A percentile compares a stretch with the other conserved stretches of the same genome.
phyloP scores from a whole-genome alignment of 768 basidiomycete species.

The Mrakia gelida region DNA sequence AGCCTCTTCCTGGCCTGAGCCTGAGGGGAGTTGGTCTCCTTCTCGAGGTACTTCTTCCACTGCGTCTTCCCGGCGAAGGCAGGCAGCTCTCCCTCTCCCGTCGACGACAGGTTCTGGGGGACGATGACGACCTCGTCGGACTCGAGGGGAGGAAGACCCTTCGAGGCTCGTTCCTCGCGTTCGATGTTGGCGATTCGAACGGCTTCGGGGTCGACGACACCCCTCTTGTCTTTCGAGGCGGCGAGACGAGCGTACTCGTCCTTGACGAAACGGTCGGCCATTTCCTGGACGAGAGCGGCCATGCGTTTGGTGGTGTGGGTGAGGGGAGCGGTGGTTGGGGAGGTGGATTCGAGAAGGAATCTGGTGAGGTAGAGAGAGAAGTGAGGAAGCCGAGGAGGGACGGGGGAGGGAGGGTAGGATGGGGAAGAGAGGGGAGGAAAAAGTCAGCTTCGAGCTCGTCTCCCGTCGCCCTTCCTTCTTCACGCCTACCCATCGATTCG shows the following conservation, averaged over 20 bases:
- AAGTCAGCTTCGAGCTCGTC: neutral
- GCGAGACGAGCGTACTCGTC: neutral
- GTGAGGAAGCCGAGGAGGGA: neutral
- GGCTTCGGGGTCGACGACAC: neutral
- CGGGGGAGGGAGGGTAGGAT: neutral
- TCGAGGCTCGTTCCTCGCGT: neutral
- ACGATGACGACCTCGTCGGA: neutral
- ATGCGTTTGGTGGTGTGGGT: conserved; percentile 5
- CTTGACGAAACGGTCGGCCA: conserved; percentile 19
- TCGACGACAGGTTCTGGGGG: neutral
- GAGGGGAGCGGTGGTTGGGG: conserved; percentile 6
- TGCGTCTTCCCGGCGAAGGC: neutral
- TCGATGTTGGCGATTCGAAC: neutral
- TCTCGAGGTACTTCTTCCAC: conserved; percentile 1
- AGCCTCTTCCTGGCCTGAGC: neutral
- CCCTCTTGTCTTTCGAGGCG: neutral
- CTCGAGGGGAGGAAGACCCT: neutral
- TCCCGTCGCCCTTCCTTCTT: neutral
- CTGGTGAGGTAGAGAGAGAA: neutral
- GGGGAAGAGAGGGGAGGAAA: neutral
- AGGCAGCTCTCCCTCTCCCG: neutral
- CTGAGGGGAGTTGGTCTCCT: neutral
- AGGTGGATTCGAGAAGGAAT: neutral
- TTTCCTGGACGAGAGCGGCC: conserved; percentile 11
- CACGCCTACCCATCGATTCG: neutral